Evolutionary conservation across 176 grass and related monocot species (phyloP).

Genomic region (Musa beccarii): DNA sequence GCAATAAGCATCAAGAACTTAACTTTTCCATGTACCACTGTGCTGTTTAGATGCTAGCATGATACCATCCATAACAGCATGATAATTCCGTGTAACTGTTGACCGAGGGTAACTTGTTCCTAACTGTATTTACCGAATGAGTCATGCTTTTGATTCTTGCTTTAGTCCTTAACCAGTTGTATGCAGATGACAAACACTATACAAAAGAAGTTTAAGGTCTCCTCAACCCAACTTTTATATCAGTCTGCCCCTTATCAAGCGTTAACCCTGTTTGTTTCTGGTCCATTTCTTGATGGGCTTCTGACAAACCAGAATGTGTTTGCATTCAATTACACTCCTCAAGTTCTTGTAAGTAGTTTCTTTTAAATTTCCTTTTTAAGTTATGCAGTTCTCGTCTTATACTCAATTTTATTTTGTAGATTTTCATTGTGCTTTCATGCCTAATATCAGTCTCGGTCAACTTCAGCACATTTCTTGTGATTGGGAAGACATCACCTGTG

Average conservation of each 20-base stretch:
- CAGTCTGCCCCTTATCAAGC: constrained; percentile 97
- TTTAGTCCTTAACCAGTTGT: constrained; percentile 55
- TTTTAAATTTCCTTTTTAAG: constrained; percentile 6
- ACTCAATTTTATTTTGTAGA: constrained; percentile 45
- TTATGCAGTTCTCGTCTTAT: constrained; percentile 21
- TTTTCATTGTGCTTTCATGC: constrained; percentile 93
- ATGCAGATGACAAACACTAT: constrained; percentile 98
- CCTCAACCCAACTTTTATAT: constrained; percentile 90
- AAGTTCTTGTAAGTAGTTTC: constrained; percentile 77
- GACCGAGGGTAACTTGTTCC: neutral
- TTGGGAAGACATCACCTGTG: constrained; percentile 94
- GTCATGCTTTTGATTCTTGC: constrained; percentile 12
- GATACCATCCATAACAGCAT: neutral
- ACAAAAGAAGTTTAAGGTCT: constrained; percentile 99
- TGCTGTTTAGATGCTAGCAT: too few relatives aligned
- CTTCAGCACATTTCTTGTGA: constrained; percentile 97
- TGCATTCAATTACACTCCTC: constrained; percentile 82
- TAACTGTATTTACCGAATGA: neutral
- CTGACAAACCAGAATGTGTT: constrained; percentile 92
- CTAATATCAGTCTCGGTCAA: constrained; percentile 95
- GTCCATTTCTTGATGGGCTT: constrained; percentile 93
- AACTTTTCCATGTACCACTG: neutral
- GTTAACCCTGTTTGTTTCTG: constrained; percentile 58
- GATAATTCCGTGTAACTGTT: neutral
- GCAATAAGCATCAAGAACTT: neutral